Base-by-base conservation (phyloP, 2,329 filamentous ascomycete genomes). In the Lasiodiplodia theobromae region DNA sequence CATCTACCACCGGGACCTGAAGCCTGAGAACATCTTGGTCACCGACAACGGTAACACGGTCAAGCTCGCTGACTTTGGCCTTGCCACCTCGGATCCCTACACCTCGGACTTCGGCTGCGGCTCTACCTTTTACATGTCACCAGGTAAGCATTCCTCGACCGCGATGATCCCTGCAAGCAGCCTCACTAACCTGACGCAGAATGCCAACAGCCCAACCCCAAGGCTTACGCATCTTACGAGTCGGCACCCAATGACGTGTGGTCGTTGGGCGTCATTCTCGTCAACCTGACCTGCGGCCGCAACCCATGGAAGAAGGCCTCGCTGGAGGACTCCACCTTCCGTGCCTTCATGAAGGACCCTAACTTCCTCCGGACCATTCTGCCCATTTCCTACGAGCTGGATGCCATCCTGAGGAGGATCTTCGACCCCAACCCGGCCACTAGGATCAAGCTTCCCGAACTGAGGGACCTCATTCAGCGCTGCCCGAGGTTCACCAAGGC, bases 291-390 rank as follows among this genome's bases (percentile, higher is more conserved):
- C 64, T 99, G 96, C 83, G 96, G 96, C 77, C 93, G 96, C 79
- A 99, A 99, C 82, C 96, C 96, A 69, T 99, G 96, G 96, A 98
- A 98, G 84, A 92, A 96, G 79, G 96, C 96, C 71, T 97, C 94
- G 14, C 85, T 89, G 74, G 93, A 97, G 80, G 96, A 99, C 81
- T 93, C 93, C 72, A 98, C 96, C 56, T 99, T 98, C 87, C 89
- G 92, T 76, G 94, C 94, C 67, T 98, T 92, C 82, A 87, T 92
- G 74, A 91, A 91, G 84, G 93, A 94, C 77, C 89, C 89, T 70
- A 90, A 91, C 77, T 99, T 98, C 80, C 84, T 99, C 72, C 92
- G 94, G 84, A 92, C 93, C 71, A 99, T 99, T 75, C 87, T 99
- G 68, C 95, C 96, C 25, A 83, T 99, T 76, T 94, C 96, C 68